These are phyloP conservation scores for Metschnikowia reukaufii DNA, from an alignment of 805 yeast species.

Conservation along the genomic window DNA sequence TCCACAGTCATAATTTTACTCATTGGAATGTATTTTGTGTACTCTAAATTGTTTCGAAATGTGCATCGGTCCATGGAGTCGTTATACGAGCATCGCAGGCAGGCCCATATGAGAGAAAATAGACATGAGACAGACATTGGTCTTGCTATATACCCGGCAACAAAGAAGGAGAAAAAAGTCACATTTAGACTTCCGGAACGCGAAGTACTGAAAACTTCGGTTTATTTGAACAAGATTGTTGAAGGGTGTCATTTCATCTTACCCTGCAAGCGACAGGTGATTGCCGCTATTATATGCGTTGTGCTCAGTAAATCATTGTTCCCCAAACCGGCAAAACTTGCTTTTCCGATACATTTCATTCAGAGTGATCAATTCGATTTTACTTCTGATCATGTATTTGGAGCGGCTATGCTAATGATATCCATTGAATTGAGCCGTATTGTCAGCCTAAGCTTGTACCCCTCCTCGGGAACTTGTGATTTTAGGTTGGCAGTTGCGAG, in stretches of 20 bases:
- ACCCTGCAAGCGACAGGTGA: conserved; percentile 1
- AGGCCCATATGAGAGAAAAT: background rate
- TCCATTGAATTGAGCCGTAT: conserved; percentile 8
- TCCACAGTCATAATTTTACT: background rate
- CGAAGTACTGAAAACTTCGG: background rate
- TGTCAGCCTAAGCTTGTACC: background rate
- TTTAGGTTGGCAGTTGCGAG: conserved; percentile 8
- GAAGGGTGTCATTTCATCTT: background rate
- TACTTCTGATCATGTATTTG: conserved; percentile 28
- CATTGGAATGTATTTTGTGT: background rate
- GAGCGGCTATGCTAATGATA: conserved; percentile 13
- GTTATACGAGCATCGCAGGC: conserved; percentile 5
- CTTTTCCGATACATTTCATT: conserved; percentile 23
- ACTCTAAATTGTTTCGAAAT: background rate
- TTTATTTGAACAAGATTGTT: background rate
- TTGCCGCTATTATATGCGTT: background rate
- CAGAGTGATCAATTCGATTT: conserved; percentile 10
- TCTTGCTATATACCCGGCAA: too few relatives aligned
- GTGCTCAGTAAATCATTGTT: conserved; percentile 2
- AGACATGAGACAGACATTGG: background rate
- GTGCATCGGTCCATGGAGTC: conserved; percentile 4
- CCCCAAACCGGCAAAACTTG: conserved; percentile 20
- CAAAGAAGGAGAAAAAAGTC: conserved; percentile 6
- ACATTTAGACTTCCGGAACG: conserved; percentile 10
- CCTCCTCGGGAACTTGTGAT: conserved; percentile 1